These are phyloP conservation scores for Diaporthe ampelina DNA, from an alignment of 2,329 filamentous ascomycete genomes.

Conservation along the genomic window DNA sequence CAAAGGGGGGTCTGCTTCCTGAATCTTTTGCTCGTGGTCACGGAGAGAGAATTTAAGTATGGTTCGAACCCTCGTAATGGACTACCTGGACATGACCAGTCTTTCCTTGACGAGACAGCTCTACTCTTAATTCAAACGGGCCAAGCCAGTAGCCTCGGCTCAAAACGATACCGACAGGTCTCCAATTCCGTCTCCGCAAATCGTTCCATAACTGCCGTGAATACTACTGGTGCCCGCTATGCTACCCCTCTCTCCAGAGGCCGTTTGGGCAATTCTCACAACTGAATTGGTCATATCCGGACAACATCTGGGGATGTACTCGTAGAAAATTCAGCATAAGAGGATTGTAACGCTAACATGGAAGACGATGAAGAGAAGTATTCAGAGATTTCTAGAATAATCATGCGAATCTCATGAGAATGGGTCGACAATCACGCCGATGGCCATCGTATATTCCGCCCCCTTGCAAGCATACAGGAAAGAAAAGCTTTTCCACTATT, in stretches of 20 bases:
- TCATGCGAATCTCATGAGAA: too few relatives aligned
- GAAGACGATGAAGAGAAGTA: not conserved
- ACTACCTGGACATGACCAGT: not conserved
- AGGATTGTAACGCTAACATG: not conserved
- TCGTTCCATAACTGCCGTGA: not conserved
- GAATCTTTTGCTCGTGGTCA: not conserved
- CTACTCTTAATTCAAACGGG: not conserved
- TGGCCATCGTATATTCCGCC: too few relatives aligned
- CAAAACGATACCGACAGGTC: not conserved
- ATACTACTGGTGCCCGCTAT: constrained; percentile 6
- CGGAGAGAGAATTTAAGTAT: not conserved
- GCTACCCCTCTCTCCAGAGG: not conserved
- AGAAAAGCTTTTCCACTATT: too few relatives aligned
- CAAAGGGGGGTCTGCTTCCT: not conserved
- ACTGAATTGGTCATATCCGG: not conserved
- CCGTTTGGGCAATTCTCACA: not conserved
- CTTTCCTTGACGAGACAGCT: not conserved
- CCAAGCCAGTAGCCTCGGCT: constrained; percentile 7
- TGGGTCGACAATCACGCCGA: too few relatives aligned
- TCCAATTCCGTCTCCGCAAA: not conserved
- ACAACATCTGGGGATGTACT: not conserved
- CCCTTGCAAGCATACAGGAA: too few relatives aligned
- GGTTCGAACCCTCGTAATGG: not conserved
- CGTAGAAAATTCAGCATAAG: not conserved
- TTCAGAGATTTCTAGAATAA: not conserved